Evolutionary conservation across 225 moss, liverwort and hornwort species (phyloP), one percentile per base, ranked within the genome.

Genomic region (Pseudoscleropodium purum): DNA sequence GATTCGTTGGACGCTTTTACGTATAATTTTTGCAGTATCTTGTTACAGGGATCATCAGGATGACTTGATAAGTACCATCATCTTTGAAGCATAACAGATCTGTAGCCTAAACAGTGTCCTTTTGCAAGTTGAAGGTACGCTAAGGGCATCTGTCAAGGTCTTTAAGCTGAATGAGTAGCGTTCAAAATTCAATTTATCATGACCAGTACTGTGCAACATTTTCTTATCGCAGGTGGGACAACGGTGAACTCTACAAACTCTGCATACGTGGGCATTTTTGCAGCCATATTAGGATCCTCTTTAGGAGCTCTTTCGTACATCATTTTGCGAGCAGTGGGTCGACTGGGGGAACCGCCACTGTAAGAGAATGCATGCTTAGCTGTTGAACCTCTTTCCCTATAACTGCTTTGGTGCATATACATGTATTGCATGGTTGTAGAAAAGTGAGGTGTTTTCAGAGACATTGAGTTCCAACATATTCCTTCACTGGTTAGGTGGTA

Each of bases 291-390:
- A 83, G 96, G 94, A 69, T 95, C 96, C 89, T 95, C 94, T 85
- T 90, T 93, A 84, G 96, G 96, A 88, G 95, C 96, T 75, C 94
- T 97, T 83, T 97, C 96, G 4, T 97, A 97, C 63, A 94, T 96
- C 45, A 90, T 97, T 75, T 91, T 96, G 79, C 94, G 96, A 87
- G 89, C 94, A 84, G 92, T 97, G 84, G 96, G 96, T 60, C 96
- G 94, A 74, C 91, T 85, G 83, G 93, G 93, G 91, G 96, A 97
- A 93, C 95, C 94, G 83, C 94, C 96, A 65, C 85, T 96, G 95
- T 95, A 94, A 95, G 93, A 84, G 63, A 68, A 54, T 59, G 43
- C 84, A 84, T 83, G 83, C n/a, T 84, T 60, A 74, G 82, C 59
- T 73, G 59, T 82, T 74, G 84, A 39, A 92, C 47, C 69, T 87